A percentile compares a stretch with the other conserved stretches of the same genome.
phyloP scores from a whole-genome alignment of 2,329 filamentous ascomycete genomes.

The Microsporum canis region DNA sequence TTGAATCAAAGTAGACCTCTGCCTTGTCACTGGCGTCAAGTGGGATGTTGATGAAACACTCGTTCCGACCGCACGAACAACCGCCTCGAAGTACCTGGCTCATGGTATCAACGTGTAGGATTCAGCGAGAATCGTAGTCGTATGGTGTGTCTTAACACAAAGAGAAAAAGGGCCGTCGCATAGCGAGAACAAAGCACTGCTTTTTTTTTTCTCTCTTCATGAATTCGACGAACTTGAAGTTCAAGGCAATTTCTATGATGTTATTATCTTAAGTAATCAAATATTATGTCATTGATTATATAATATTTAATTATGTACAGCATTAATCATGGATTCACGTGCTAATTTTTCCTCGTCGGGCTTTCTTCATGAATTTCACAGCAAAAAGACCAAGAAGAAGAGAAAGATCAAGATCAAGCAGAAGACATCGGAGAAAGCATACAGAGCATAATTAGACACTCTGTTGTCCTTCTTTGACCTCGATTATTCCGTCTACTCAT shows the following conservation, averaged over 20 bases:
- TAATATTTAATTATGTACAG: neutral
- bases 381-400: neutral
- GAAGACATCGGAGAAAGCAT: neutral
- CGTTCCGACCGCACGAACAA: constrained; percentile 77
- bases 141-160: neutral
- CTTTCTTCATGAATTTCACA: neutral
- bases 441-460: neutral
- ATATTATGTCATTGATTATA: neutral
- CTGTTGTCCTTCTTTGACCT: no score
- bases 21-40: constrained; percentile 44
- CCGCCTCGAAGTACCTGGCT: constrained; percentile 11
- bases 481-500: neutral
- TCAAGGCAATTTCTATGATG: neutral
- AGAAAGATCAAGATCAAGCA: neutral
- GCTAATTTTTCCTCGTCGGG: neutral
- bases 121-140: neutral
- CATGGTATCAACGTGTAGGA: constrained; percentile 7
- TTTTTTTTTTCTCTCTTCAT: neutral
- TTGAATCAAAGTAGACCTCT: constrained; percentile 64
- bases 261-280: neutral
- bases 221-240: neutral
- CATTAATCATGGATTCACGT: neutral
- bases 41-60: constrained; percentile 65
- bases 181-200: neutral
- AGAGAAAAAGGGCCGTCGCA: neutral